Conservation (phyloP, 75 land plant genomes). For the Cupressus sempervirens region DNA sequence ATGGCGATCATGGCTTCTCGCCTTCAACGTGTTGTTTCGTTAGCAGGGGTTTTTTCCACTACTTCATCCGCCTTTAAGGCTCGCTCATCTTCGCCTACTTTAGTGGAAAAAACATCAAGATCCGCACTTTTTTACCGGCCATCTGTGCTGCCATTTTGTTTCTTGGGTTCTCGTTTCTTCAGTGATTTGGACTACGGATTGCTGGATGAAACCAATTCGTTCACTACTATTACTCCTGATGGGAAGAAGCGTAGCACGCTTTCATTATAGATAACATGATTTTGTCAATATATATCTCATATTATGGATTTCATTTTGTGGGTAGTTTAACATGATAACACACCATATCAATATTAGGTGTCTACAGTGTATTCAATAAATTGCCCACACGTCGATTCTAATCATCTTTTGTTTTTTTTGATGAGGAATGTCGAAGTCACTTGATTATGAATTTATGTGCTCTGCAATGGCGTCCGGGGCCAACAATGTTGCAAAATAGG, state of each 20-base stretch:
- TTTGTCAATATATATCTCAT: background rate
- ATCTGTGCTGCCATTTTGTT: background rate
- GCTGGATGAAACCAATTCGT: background rate
- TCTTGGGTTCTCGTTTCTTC: background rate
- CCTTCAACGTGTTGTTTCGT: background rate
- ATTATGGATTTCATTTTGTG: background rate
- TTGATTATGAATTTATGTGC: no score
- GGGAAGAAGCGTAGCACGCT: background rate
- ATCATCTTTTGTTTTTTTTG: background rate
- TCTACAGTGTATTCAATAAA: background rate
- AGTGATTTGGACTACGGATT: background rate
- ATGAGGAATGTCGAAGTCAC: background rate
- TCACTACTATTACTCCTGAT: no score
- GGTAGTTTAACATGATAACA: background rate
- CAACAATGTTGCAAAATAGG: no score
- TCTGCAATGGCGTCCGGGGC: no score
- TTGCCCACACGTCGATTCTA: background rate
- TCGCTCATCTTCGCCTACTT: background rate
- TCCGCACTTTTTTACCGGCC: background rate
- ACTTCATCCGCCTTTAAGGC: background rate
- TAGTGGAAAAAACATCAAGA: background rate
- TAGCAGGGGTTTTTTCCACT: background rate
- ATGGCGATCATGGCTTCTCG: conserved; percentile 4
- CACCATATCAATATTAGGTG: background rate
- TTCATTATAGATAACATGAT: background rate